Conservation (phyloP, 495 filamentous ascomycete genomes). For the Hypomontagnella submonticulosa region DNA sequence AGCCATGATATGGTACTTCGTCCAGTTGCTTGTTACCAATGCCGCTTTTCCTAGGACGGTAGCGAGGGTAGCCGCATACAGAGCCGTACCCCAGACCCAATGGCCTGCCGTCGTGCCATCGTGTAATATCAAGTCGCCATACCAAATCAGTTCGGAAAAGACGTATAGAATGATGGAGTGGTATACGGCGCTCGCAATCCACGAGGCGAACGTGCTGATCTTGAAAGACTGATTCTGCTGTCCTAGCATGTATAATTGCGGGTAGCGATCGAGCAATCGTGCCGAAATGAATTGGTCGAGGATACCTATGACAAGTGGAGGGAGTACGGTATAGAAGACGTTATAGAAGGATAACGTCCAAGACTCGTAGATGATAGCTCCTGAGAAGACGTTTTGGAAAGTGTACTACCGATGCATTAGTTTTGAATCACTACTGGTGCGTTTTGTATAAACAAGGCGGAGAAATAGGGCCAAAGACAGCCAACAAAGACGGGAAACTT, state of each 20-base stretch:
- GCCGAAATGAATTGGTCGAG: conserved; percentile 98
- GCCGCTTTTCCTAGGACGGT: conserved; percentile 97
- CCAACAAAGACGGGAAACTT: conserved; percentile 47
- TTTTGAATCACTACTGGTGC: background rate
- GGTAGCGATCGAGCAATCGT: conserved; percentile 94
- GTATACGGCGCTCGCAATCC: conserved; percentile 94
- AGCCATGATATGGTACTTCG: conserved; percentile 95
- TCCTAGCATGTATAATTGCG: conserved; percentile 92
- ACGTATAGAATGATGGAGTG: conserved; percentile 94
- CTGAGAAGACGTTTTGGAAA: conserved; percentile 98
- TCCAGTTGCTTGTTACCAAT: conserved; percentile 97
- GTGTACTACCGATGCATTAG: conserved; percentile 74
- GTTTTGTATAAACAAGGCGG: background rate
- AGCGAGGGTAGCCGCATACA: conserved; percentile 90
- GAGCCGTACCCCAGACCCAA: conserved; percentile 95
- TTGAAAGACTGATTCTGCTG: conserved; percentile 95
- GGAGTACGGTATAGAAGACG: conserved; percentile 95
- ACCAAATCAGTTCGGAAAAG: conserved; percentile 81
- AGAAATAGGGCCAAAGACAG: conserved; percentile 6
- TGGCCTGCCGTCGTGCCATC: conserved; percentile 87
- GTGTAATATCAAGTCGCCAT: conserved; percentile 75
- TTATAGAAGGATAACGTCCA: conserved; percentile 99
- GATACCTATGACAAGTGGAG: conserved; percentile 94
- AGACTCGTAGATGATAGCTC: conserved; percentile 98
- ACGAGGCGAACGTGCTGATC: conserved; percentile 88